These are phyloP conservation scores for Aspergillus fischeri DNA, from an alignment of 2,329 filamentous ascomycete species.

Conservation along the genomic window DNA sequence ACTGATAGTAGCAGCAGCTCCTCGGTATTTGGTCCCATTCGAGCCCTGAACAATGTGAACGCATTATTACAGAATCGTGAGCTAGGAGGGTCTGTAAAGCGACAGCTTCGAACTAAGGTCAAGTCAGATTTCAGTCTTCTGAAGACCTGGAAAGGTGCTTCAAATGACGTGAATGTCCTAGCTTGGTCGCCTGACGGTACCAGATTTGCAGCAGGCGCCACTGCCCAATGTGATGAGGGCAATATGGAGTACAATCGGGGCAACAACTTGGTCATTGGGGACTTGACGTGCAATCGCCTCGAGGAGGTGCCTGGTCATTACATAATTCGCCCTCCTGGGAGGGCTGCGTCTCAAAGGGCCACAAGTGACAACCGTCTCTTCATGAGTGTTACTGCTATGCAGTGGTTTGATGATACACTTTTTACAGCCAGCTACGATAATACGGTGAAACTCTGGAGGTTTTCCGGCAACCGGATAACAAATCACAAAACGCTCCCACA, in stretches of 20 bases:
- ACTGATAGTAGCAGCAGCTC: not conserved
- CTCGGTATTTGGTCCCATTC: not conserved
- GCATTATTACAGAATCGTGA: slow-evolving; percentile 29
- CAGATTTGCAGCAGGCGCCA: slow-evolving; percentile 54
- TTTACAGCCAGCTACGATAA: slow-evolving; percentile 55
- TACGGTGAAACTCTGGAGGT: slow-evolving; percentile 55
- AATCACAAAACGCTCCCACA: slow-evolving; percentile 42
- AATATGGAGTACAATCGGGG: slow-evolving; percentile 59
- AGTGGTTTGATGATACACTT: slow-evolving; percentile 47
- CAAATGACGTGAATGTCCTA: slow-evolving; percentile 54
- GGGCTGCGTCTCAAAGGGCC: slow-evolving; percentile 40
- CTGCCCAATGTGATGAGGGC: slow-evolving; percentile 51
- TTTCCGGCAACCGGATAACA: slow-evolving; percentile 20
- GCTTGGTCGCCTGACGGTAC: slow-evolving; percentile 55
- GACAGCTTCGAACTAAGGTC: slow-evolving; percentile 20
- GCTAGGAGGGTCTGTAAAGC: slow-evolving; percentile 17
- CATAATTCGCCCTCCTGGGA: slow-evolving; percentile 37
- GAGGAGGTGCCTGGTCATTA: slow-evolving; percentile 54
- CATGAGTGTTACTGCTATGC: slow-evolving; percentile 53
- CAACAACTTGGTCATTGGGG: slow-evolving; percentile 55
- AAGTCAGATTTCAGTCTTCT: slow-evolving; percentile 40
- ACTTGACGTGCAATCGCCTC: slow-evolving; percentile 39
- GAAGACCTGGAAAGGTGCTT: slow-evolving; percentile 54
- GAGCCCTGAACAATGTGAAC: slow-evolving; percentile 4
- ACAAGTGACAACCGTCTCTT: slow-evolving; percentile 51